phyloP scores from a whole-genome alignment of 306 rosid genomes.

The Quercus robur region DNA sequence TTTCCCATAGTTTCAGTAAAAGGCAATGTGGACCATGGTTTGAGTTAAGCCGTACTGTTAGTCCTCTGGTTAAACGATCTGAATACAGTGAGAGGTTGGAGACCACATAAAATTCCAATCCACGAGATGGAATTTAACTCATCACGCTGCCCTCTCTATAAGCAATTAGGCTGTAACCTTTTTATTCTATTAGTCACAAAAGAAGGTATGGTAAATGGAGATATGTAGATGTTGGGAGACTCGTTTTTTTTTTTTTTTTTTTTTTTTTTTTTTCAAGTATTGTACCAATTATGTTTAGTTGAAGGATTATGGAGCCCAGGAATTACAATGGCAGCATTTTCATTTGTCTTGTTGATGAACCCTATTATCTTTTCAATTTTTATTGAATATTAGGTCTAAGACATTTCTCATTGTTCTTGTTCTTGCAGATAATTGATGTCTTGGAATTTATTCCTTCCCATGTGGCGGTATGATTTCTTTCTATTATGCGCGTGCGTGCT shows the following conservation, averaged over 20 bases:
- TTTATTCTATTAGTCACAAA: too few species aligned
- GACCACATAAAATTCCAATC: too few species aligned
- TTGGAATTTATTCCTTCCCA: constrained; percentile 86
- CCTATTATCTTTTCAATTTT: background rate
- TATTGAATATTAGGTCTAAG: background rate
- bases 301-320: background rate
- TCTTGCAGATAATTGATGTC: constrained; percentile 89
- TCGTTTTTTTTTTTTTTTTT: background rate
- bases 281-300: background rate
- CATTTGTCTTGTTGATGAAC: background rate
- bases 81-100: too few species aligned
- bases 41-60: too few species aligned
- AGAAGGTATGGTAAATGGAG: too few species aligned
- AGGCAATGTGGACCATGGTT: constrained; percentile 28
- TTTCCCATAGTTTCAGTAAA: constrained; percentile 40
- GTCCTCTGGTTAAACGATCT: too few species aligned
- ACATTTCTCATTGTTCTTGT: constrained; percentile 11
- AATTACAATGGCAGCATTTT: background rate
- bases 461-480: constrained; percentile 70
- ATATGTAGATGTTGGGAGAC: too few species aligned
- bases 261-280: background rate
- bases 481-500: background rate
- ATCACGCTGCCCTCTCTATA: too few species aligned
- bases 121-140: too few species aligned
- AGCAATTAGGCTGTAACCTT: too few species aligned